Base-by-base conservation (phyloP, 2,329 filamentous ascomycete species). In the Claviceps digitariae region DNA sequence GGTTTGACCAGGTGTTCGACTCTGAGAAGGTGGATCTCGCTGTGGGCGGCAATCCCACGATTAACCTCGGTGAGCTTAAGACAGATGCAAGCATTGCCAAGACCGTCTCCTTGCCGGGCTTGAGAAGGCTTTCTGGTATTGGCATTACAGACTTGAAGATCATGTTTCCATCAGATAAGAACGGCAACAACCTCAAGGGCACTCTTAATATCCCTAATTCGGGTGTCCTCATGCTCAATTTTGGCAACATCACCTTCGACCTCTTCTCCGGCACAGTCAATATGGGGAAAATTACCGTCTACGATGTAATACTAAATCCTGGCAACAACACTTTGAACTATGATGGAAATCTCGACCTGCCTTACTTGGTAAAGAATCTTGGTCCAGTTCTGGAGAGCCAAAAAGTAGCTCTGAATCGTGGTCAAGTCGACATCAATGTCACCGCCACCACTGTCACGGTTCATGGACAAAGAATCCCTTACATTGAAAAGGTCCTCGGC, bases 161-260 rank as follows among this genome's bases (percentile, higher is more conserved):
- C 6, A 53, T 72, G 13, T 56, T 72, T 2, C 67, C 71, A 1
- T 59, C 69, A 5, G 63, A 65, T 25, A 60, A 62, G 0, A 65
- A 72, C 17, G 71, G 70, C 12, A 65, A 64, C 50, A 75, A 75
- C 56, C 59, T 76, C 52, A 64, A 63, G 27, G 74, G 73, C 1
- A 62, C 63, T 1, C 61, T 75, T 9, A 71, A 65, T 45, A 58
- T 77, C 17, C 74, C 74, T 2, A 77, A 77, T 57, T 62, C 64
- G 36, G 72, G 72, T 2, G 60, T 67, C 1, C 62, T 77, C 2
- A 67, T 67, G 1, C 68, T 76, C 6, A 69, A 67, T 0, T 63
- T 74, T 3, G 74, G 74, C 12, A 71, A 76, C 57, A 50, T 76
- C n/a, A 71, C 70, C 0, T 66, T 75, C 17, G 72, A 74, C 45